phyloP scores from a whole-genome alignment of 2,329 filamentous ascomycete genomes.

The Teratosphaeriaceae sp. region DNA sequence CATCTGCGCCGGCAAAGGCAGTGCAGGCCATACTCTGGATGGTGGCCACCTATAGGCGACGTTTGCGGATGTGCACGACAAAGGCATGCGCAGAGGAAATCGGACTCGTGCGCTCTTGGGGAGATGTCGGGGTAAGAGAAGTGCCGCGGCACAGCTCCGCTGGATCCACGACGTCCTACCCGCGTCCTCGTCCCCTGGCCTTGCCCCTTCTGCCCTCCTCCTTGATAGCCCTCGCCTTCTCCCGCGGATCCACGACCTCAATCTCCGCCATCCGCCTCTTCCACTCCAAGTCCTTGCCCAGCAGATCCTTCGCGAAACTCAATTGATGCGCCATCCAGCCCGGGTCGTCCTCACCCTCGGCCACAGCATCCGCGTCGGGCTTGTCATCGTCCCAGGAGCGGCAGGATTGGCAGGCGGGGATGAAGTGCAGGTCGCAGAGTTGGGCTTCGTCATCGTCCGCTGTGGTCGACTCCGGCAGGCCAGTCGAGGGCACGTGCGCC shows the following conservation, averaged over 20 bases:
- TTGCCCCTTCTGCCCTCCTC: conserved; percentile 17
- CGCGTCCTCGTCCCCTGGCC: conserved; percentile 14
- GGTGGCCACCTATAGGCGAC: no score
- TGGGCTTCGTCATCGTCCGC: conserved; percentile 61
- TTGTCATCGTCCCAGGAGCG: conserved; percentile 72
- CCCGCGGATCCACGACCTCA: conserved; percentile 72
- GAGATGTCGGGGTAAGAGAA: no score
- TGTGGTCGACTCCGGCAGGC: conserved; percentile 5
- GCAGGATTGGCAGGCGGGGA: conserved; percentile 90
- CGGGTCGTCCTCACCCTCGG: conserved; percentile 52
- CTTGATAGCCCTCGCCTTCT: conserved; percentile 24
- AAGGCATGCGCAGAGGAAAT: no score
- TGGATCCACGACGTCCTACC: no score
- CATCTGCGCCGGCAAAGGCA: no score
- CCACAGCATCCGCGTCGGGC: conserved; percentile 45
- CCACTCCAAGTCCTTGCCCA: conserved; percentile 87
- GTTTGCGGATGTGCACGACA: no score
- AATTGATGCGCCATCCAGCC: conserved; percentile 84
- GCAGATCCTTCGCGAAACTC: conserved; percentile 78
- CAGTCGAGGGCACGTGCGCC: conserved; percentile 4
- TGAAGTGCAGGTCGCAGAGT: conserved; percentile 91
- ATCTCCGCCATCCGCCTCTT: conserved; percentile 80
- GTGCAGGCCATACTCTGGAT: no score
- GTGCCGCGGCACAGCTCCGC: no score
- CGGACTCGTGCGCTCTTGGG: no score